These are phyloP conservation scores for Neopestalotiopsis sp. DNA, from an alignment of 2,329 filamentous ascomycete species.

Conservation along the genomic window DNA sequence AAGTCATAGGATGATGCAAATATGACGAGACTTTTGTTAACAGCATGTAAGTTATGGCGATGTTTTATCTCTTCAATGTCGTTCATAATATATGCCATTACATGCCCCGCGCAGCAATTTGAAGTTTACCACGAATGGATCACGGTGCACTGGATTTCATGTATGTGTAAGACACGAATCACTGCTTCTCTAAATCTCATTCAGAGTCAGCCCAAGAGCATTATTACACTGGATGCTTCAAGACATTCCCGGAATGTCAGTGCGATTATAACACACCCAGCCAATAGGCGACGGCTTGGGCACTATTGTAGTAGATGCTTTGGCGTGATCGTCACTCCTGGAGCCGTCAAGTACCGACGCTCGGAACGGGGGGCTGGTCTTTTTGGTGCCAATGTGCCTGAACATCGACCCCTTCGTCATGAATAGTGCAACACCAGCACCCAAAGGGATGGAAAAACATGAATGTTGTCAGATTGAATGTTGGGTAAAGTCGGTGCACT, in stretches of 20 bases:
- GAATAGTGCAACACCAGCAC: too few relatives aligned
- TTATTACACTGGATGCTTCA: not conserved
- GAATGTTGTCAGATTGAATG: too few relatives aligned
- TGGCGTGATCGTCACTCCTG: conserved; percentile 12
- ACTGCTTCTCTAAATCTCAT: not conserved
- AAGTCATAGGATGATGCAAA: not conserved
- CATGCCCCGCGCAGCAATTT: not conserved
- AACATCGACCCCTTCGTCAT: too few relatives aligned
- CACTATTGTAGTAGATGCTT: not conserved
- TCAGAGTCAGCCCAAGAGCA: not conserved
- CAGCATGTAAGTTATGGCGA: too few relatives aligned
- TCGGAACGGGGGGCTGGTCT: not conserved
- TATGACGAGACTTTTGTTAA: not conserved
- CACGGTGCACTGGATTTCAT: not conserved
- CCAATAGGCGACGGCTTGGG: not conserved
- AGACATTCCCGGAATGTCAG: not conserved
- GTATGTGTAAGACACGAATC: not conserved
- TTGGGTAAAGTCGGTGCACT: too few relatives aligned
- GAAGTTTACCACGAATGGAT: not conserved
- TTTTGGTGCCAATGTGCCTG: not conserved
- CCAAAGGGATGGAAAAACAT: too few relatives aligned
- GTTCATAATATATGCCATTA: too few relatives aligned
- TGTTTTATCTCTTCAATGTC: too few relatives aligned
- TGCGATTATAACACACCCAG: not conserved
- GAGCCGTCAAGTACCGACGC: not conserved